Evolutionary conservation across 2,329 filamentous ascomycete genomes (phyloP).

Genomic region (Phaeosphaeria sp.): DNA sequence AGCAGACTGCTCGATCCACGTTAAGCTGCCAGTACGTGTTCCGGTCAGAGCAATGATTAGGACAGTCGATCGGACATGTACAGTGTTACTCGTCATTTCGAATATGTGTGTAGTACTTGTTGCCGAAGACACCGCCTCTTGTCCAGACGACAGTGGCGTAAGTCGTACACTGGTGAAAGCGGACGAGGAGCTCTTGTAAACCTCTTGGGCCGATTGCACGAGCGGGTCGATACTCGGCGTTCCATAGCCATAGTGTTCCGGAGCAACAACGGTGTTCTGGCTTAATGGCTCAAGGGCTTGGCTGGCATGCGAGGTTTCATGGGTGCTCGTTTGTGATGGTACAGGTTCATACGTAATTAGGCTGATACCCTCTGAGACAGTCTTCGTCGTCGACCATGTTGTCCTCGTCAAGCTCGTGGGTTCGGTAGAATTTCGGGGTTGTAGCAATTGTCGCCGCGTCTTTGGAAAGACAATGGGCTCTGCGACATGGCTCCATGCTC

Average conservation of each 20-base stretch:
- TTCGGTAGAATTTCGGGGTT: neutral
- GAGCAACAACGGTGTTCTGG: neutral
- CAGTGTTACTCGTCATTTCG: neutral
- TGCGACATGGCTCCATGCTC: neutral
- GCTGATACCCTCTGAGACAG: neutral
- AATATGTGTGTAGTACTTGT: neutral
- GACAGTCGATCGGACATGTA: neutral
- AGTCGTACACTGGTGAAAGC: neutral
- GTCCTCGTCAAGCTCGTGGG: neutral
- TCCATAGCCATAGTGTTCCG: neutral
- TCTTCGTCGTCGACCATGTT: neutral
- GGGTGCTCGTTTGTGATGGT: neutral
- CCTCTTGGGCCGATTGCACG: neutral
- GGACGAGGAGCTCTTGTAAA: neutral
- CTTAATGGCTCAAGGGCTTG: neutral
- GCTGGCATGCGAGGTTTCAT: neutral
- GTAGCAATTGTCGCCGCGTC: neutral
- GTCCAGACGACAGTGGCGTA: neutral
- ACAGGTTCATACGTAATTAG: neutral
- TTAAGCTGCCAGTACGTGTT: neutral
- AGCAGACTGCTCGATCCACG: neutral
- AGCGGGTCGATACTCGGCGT: neutral
- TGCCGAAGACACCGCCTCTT: neutral
- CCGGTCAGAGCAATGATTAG: neutral
- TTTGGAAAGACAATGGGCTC: neutral